Evolutionary conservation across 1,284 basidiomycete genomes (phyloP).

Genomic region (Rhizopogon parksii): DNA sequence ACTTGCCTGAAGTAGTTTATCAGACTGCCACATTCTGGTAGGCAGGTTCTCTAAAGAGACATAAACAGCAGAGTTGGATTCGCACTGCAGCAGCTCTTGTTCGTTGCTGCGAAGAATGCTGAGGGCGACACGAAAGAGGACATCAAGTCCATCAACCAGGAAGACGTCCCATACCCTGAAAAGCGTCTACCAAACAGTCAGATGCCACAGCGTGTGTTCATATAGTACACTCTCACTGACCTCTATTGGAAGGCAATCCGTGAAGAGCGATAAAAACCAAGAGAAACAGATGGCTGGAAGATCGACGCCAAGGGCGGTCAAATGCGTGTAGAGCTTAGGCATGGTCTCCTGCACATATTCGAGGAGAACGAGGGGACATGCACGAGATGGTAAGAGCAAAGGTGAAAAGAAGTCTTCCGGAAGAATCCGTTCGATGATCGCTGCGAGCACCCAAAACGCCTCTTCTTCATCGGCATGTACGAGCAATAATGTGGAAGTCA

Average conservation of each 20-base stretch:
- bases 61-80: conserved; percentile 82
- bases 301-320: conserved; percentile 80
- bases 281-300: conserved; percentile 94
- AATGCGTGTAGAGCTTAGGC: conserved; percentile 72
- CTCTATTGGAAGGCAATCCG: conserved; percentile 94
- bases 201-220: background rate
- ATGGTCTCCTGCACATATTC: conserved; percentile 78
- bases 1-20: conserved; percentile 79
- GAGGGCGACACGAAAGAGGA: conserved; percentile 86
- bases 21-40: conserved; percentile 86
- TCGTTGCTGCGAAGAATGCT: conserved; percentile 83
- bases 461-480: conserved; percentile 94
- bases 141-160: conserved; percentile 88
- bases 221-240: conserved; percentile 36
- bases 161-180: conserved; percentile 96
- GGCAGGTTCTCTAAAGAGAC: conserved; percentile 82
- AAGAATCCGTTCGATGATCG: conserved; percentile 81
- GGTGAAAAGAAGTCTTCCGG: conserved; percentile 83
- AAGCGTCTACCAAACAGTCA: conserved; percentile 49
- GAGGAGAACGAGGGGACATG: conserved; percentile 86
- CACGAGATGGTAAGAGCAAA: conserved; percentile 80
- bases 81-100: conserved; percentile 72
- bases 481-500: conserved; percentile 89
- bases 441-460: conserved; percentile 92
- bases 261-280: conserved; percentile 96